Evolutionary conservation across 768 basidiomycete genomes (phyloP), one percentile per base, ranked within the genome.

Genomic region (Cubamyces sp.): DNA sequence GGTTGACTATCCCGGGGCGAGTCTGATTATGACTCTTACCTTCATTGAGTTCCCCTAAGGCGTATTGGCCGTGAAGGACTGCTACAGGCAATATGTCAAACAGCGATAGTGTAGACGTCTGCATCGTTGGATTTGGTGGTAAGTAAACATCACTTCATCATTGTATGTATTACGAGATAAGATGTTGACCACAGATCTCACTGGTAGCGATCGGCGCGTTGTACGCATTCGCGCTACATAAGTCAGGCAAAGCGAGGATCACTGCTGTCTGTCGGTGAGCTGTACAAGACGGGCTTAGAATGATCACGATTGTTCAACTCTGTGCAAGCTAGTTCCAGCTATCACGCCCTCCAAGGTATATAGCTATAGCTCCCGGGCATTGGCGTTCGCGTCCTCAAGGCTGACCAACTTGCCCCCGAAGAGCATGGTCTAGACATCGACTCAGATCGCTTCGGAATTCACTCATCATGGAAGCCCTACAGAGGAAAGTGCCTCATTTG

Each of bases 191-290:
- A 26, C 16, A 30, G 23, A 11, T 23, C 23, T 16, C 0, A 15
- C 14, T 19, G 12, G 7, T 34, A 75, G 74, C 73, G 11, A 70
- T 75, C 50, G 74, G 74, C 3, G 66, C 74, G 16, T 26, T 74
- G 5, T 75, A 75, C 54, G 70, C 68, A 6, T 73, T 62, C 34
- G 68, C 67, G 3, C 59, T 75, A 1, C 66, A 74, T 37, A 61
- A 62, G 26, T 72, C 69, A 1, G 67, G 66, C 9, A 54, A 64
- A 18, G 73, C 62, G 3, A 58, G 65, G 28, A 64, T 74, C 4
- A 75, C 74, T 3, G 74, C 71, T 0, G 73, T 75, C 1, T 75
- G 74, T 57, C 60, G 74, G 74, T 71, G n/a, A 67, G 66, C 15
- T 11, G 16, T 43, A 37, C 15, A 11, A 14, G 7, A 5, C 11